Evolutionary conservation across 257 asterid genomes (phyloP).

Genomic region (Ballota nigra): DNA sequence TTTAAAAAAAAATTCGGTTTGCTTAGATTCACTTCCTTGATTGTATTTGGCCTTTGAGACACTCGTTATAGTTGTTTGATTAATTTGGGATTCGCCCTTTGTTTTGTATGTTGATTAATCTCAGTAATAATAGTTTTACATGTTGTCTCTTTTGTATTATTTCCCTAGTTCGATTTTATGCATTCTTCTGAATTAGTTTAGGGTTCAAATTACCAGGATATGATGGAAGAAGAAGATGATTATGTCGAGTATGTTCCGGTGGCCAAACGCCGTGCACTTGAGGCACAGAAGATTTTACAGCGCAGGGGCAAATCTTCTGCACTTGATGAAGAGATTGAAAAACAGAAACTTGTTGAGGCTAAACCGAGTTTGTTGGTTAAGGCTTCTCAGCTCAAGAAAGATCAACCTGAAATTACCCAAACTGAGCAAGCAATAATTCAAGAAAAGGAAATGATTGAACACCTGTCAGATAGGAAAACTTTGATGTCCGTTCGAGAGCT

Average conservation of each 20-base stretch:
- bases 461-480: constrained; percentile 75
- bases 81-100: no score
- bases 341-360: constrained; percentile 58
- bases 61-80: no score
- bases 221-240: constrained; percentile 58
- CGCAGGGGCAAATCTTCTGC: constrained; percentile 58
- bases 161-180: background rate
- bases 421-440: constrained; percentile 70
- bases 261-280: constrained; percentile 71
- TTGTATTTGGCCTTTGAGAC: no score
- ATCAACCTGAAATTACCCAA: constrained; percentile 75
- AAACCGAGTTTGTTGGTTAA: constrained; percentile 73
- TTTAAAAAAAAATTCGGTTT: no score
- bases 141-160: no score
- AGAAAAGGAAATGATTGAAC: constrained; percentile 88
- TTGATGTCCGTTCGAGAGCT: constrained; percentile 84
- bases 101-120: no score
- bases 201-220: constrained; percentile 35
- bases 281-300: constrained; percentile 72
- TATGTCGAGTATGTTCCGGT: constrained; percentile 73
- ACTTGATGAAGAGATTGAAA: constrained; percentile 67
- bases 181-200: constrained; percentile 17
- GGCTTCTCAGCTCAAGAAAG: constrained; percentile 77
- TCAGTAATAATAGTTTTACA: no score
- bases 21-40: no score